Percentiles rank a stretch among this genome's conserved stretches.
Conservation (phyloP, 148 eudicot genomes). For the Rhododendron molle region DNA sequence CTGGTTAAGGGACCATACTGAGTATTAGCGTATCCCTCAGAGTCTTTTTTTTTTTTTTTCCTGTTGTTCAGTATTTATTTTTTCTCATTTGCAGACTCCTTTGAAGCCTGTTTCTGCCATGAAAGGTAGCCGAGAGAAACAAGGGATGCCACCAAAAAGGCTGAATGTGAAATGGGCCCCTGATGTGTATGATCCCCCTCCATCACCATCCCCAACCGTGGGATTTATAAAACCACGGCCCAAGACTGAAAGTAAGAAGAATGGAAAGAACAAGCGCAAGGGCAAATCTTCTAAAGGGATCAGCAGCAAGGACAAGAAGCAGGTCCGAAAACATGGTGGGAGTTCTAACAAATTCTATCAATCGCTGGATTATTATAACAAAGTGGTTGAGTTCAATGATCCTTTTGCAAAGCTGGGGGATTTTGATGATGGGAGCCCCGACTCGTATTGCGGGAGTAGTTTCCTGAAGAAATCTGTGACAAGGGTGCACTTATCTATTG, state of each 20-base stretch:
- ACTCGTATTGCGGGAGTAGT: conserved; percentile 56
- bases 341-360: conserved; percentile 31
- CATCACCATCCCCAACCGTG: conserved; percentile 52
- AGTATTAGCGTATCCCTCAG: neutral
- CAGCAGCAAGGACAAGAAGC: conserved; percentile 77
- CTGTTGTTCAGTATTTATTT: neutral
- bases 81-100: conserved; percentile 26
- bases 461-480: conserved; percentile 50
- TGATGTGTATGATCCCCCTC: conserved; percentile 85
- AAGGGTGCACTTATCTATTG: conserved; percentile 48
- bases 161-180: conserved; percentile 84
- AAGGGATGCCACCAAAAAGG: conserved; percentile 42
- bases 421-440: conserved; percentile 44
- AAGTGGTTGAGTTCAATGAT: conserved; percentile 20
- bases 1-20: neutral
- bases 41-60: neutral
- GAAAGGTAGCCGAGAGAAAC: conserved; percentile 88
- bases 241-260: conserved; percentile 49
- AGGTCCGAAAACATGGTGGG: conserved; percentile 35
- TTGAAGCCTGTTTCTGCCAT: conserved; percentile 72
- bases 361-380: conserved; percentile 21
- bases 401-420: conserved; percentile 29
- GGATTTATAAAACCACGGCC: conserved; percentile 41
- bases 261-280: conserved; percentile 65
- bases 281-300: conserved; percentile 43